Base-by-base conservation (phyloP, 108 stramenopile species). In the Cyclotella baltica region DNA sequence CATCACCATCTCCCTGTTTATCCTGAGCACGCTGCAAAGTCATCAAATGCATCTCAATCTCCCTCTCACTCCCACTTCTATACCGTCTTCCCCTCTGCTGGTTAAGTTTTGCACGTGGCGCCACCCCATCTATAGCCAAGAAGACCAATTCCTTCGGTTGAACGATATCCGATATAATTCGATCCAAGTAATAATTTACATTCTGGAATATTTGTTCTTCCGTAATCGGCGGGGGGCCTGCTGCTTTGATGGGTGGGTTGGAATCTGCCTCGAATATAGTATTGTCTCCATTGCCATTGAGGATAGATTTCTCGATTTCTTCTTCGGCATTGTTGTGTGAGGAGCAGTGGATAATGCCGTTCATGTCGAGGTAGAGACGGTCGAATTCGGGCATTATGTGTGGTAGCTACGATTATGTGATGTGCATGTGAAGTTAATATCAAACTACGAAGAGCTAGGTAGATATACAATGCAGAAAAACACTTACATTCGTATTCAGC, bases 71-170 rank as follows among this genome's bases (percentile, higher is more conserved):
- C 1, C 96, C 96, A 62, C 88, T 86, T 20, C 97, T 89, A 76
- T 98, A 98, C n/a, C 99, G 89, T 38, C 99, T 88, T 56, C 87
- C 84, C 9, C 99, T 94, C 86, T 99, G 99, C 69, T 99, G 99
- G 88, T 99, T 99, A 83, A 98, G 81, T 71, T 99, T 99, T 10
- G 99, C 99, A 10, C 99, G 84, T 6, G 99, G 99, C 15, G 99
- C 99, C 3, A 98, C 97, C 47, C 99, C 99, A 75, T 99, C 99
- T 77, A 99, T 93, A 23, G 99, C 98, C 69, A 99, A 82, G 75
- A 94, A 98, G 1, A 99, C 85, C 18, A 99, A 51, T 82, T 96
- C 76, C 35, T 88, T 86, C 25, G 98, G 98, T 53, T 90, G 73
- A 55, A 94, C 94, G 56, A 98, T 89, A 71, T 98, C 96, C 13